phyloP scores from a whole-genome alignment of 345 rosid genomes.

The Eutrema heterophyllum region DNA sequence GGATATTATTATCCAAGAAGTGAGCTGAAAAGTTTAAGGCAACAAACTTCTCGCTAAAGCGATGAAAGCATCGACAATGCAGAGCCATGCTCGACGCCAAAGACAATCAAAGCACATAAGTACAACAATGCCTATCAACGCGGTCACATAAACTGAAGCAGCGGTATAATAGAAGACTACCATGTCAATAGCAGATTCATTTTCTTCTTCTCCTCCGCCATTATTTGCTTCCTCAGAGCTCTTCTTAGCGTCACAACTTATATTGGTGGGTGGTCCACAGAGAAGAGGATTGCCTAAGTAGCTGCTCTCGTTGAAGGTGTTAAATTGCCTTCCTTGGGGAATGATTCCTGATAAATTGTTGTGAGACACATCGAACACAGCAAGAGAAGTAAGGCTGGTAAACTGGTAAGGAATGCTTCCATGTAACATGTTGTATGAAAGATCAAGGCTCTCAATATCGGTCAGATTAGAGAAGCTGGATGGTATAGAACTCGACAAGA shows the following conservation, averaged over 20 bases:
- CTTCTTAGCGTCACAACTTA: background rate
- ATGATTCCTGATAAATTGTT: background rate
- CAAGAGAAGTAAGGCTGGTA: background rate
- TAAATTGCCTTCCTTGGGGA: background rate
- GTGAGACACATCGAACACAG: background rate
- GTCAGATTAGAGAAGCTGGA: background rate
- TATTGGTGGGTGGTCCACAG: background rate
- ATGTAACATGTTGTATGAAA: background rate
- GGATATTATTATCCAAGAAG: no score
- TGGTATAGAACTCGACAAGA: no score
- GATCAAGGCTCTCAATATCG: background rate
- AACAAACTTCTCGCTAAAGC: background rate
- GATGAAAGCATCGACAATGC: background rate
- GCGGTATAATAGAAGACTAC: background rate
- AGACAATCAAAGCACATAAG: background rate
- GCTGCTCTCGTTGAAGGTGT: background rate
- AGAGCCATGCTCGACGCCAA: background rate
- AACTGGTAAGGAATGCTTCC: background rate
- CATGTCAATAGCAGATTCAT: background rate
- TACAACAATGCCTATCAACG: background rate
- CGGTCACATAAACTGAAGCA: background rate
- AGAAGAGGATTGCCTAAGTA: background rate
- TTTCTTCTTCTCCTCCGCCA: background rate
- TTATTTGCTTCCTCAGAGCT: background rate
- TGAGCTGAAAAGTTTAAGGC: background rate